These are phyloP conservation scores for Colletotrichum paranaense DNA, from an alignment of 2,329 filamentous ascomycete species.

Conservation along the genomic window DNA sequence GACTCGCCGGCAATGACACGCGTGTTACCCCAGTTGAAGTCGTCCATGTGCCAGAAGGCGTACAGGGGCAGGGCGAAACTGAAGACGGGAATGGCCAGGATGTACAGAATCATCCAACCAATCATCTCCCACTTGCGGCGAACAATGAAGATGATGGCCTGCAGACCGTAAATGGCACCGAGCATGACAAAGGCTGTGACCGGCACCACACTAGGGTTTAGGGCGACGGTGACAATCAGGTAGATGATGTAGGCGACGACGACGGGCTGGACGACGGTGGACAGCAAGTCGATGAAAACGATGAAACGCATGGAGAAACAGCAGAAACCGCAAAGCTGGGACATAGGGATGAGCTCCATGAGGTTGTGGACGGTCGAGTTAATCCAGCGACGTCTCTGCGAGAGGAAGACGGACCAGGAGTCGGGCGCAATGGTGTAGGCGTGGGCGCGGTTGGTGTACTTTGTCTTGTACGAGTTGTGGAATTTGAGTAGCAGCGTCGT, in stretches of 20 bases:
- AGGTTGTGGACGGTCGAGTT: conserved; percentile 99
- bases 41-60: conserved; percentile 99
- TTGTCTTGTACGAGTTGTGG: conserved; percentile 96
- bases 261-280: conserved; percentile 91
- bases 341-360: conserved; percentile 91
- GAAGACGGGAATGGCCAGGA: conserved; percentile 91
- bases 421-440: conserved; percentile 98
- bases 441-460: conserved; percentile 92
- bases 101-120: conserved; percentile 98
- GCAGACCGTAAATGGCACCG: conserved; percentile 95
- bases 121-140: conserved; percentile 99
- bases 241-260: conserved; percentile 91
- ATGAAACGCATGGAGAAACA: conserved; percentile 68
- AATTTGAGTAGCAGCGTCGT: conserved; percentile 94
- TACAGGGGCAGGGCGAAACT: conserved; percentile 91
- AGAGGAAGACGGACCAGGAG: conserved; percentile 93
- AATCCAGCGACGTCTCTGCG: conserved; percentile 98
- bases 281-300: conserved; percentile 92
- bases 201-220: conserved; percentile 74
- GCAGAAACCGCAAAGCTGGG: conserved; percentile 95
- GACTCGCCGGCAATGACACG: conserved; percentile 95
- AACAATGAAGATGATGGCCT: conserved; percentile 96
- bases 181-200: conserved; percentile 90
- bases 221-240: conserved; percentile 79
- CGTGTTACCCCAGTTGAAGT: conserved; percentile 99